Base-by-base conservation (phyloP, 306 rosid species). In the Arachis hypogaea region DNA sequence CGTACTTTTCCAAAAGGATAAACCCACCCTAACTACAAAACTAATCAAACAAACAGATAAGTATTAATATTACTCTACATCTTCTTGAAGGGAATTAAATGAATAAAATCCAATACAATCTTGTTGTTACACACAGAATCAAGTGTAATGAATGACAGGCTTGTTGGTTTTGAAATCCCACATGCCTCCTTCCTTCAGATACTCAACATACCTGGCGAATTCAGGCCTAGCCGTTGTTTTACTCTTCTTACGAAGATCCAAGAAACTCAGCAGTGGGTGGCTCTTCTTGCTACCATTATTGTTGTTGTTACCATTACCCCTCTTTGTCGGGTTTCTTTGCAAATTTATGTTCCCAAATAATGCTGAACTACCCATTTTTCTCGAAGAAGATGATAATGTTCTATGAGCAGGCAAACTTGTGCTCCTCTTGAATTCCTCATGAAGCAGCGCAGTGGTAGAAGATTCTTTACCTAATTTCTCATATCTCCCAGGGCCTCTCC, bases 221-320 rank as follows among this genome's bases (percentile, higher is more conserved):
- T 89, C 94, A 16, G 94, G 94, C 69, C 61, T 89, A 5, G 91
- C 83, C 2, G 94, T 86, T 28, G 91, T 63, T 67, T 85, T 89
- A 81, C 71, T 86, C 77, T 82, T 85, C 22, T 80, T 84, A 11
- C 89, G 81, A 71, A 73, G 6, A 72, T 82, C 78, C 56, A 86
- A 78, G 47, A 89, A 84, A 9, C 81, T 86, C 7, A 85, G 58
- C 0, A 89, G 65, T 33, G 94, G 89, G 33, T 86, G 89, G 68
- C 77, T 49, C 55, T 49, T 78, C 72, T 81, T 79, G 36, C 45
- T 79, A 68, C 69, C 4, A 11, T 3, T 65, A 1, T 10, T 65
- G n/a, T 1, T 61, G 28, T 22, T 22, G 28, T 22, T 22, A 22
- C 28, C 28, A 36, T n/a, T 63, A 28, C 3, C 73, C 80, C 75